Evolutionary conservation across 192 early-diverging fungal species (phyloP).

Genomic region (Entophlyctis luteolus): DNA sequence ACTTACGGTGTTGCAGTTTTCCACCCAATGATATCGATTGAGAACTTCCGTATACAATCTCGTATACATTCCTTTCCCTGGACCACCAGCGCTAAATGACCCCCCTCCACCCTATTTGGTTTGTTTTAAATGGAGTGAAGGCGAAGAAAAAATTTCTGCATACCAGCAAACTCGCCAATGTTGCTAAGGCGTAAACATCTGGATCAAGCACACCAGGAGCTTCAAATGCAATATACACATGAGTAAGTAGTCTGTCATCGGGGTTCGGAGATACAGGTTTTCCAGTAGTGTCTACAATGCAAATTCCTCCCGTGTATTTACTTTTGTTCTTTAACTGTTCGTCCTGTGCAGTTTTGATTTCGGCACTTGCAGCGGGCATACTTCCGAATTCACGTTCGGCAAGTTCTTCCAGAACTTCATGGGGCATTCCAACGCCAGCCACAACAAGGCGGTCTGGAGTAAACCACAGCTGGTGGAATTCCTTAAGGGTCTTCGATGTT

Average conservation of each 20-base stretch:
- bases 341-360: slow-evolving; percentile 29
- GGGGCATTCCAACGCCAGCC: slow-evolving; percentile 79
- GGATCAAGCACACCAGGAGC: slow-evolving; percentile 74
- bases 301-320: slow-evolving; percentile 79
- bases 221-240: slow-evolving; percentile 88
- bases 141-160: not conserved
- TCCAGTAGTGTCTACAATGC: slow-evolving; percentile 66
- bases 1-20: slow-evolving; percentile 85
- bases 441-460: slow-evolving; percentile 89
- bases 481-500: slow-evolving; percentile 62
- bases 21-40: slow-evolving; percentile 91
- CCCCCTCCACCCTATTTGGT: slow-evolving; percentile 77
- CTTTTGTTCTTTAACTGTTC: slow-evolving; percentile 3
- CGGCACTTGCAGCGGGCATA: slow-evolving; percentile 32
- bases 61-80: slow-evolving; percentile 99
- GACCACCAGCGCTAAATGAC: slow-evolving; percentile 94
- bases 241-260: slow-evolving; percentile 61
- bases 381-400: slow-evolving; percentile 74
- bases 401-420: slow-evolving; percentile 73
- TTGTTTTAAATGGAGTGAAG: not conserved
- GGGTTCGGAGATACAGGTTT: slow-evolving; percentile 52
- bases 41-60: slow-evolving; percentile 91
- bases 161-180: slow-evolving; percentile 75
- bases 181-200: slow-evolving; percentile 90
- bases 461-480: slow-evolving; percentile 79